phyloP scores from a whole-genome alignment of 768 basidiomycete genomes.

The Russula virescens region DNA sequence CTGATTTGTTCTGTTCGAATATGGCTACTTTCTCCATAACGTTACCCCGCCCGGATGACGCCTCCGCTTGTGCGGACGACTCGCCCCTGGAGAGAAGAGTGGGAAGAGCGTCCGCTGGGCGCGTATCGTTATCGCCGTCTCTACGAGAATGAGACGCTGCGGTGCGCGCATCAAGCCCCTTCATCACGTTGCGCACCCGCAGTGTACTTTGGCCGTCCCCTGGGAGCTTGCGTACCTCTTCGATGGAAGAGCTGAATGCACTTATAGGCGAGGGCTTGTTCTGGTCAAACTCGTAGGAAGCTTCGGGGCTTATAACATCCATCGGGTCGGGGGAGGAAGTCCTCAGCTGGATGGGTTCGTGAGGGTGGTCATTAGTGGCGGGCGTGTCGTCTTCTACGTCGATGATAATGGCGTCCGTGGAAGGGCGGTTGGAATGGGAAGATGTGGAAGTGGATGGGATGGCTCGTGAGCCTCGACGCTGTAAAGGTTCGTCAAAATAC shows the following conservation, averaged over 20 bases:
- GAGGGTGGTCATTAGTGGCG: not conserved
- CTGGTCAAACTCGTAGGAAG: conserved; percentile 8
- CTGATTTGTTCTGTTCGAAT: not conserved
- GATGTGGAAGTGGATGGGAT: not conserved
- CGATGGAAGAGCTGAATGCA: not conserved
- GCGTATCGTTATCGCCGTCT: not conserved
- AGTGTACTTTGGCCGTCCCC: conserved; percentile 12
- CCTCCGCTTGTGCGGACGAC: not conserved
- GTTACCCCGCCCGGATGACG: not conserved
- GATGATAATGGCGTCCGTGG: conserved; percentile 2
- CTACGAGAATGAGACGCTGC: not conserved
- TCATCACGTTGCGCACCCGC: conserved; percentile 4
- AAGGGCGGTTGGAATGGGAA: not conserved
- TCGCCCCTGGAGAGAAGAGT: not conserved
- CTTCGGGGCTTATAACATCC: not conserved
- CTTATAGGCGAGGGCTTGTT: conserved; percentile 4
- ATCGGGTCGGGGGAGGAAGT: conserved; percentile 14
- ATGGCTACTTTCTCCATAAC: not conserved
- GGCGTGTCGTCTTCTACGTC: conserved; percentile 7
- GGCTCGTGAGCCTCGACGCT: not conserved
- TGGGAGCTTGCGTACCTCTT: not conserved
- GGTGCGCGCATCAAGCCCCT: not conserved
- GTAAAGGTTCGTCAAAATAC: not conserved
- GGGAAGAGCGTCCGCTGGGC: not conserved
- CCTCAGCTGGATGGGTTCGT: not conserved